Evolutionary conservation across 2,329 filamentous ascomycete genomes (phyloP).

Genomic region (Xylariaceae sp.): DNA sequence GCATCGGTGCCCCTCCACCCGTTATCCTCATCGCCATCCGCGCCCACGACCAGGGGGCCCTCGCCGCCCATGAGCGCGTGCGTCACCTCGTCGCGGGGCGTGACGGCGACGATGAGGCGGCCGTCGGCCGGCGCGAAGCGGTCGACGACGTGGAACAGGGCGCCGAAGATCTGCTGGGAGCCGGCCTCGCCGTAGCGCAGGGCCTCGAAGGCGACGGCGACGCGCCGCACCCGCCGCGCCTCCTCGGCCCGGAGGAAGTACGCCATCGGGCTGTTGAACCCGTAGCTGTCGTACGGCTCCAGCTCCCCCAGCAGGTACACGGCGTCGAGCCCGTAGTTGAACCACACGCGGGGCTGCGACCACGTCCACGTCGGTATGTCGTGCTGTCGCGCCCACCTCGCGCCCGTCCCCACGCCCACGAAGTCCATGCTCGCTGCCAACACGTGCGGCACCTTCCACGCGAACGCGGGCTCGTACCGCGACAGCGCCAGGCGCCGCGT

Average conservation of each 20-base stretch:
- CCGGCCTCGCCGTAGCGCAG: conserved; percentile 47
- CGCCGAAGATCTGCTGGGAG: conserved; percentile 50
- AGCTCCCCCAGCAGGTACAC: conserved; percentile 52
- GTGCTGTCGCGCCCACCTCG: too few relatives aligned
- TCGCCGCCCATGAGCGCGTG: conserved; percentile 34
- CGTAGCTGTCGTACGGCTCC: conserved; percentile 50
- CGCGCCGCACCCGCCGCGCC: conserved; percentile 46
- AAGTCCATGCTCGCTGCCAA: conserved; percentile 35
- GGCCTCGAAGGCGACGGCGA: conserved; percentile 49
- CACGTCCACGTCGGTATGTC: conserved; percentile 11
- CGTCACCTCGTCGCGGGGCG: conserved; percentile 40
- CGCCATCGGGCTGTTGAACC: conserved; percentile 51
- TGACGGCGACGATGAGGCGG: conserved; percentile 46
- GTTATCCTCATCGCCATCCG: not conserved
- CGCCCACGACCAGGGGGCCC: conserved; percentile 23
- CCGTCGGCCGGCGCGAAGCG: conserved; percentile 40
- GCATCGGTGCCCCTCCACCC: not conserved
- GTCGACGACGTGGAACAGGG: conserved; percentile 52
- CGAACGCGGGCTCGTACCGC: conserved; percentile 51
- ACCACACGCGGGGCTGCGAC: conserved; percentile 46
- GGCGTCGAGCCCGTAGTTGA: conserved; percentile 52
- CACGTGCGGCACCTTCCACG: conserved; percentile 49
- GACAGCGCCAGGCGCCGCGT: conserved; percentile 44
- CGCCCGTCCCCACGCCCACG: not conserved
- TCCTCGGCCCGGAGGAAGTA: conserved; percentile 51